phyloP scores from a whole-genome alignment of 1,139 yeast genomes.

The Hyphopichia wangnamkhiaoensis region DNA sequence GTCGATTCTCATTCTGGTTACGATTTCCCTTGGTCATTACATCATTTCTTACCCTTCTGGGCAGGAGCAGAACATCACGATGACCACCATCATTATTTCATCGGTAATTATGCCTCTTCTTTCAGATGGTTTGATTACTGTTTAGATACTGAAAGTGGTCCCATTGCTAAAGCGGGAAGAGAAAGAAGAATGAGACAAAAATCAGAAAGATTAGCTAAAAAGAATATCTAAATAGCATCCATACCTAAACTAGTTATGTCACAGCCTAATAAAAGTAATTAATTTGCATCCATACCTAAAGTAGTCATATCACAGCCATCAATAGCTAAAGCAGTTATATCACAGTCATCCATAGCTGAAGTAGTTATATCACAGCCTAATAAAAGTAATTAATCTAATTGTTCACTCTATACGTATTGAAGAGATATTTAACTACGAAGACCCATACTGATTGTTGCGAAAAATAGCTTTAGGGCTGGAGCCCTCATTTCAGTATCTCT shows the following conservation, averaged over 20 bases:
- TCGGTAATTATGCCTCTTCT: slow-evolving; percentile 89
- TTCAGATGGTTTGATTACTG: slow-evolving; percentile 93
- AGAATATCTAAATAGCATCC: slow-evolving; percentile 5
- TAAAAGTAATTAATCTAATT: too few relatives aligned
- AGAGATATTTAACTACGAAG: too few relatives aligned
- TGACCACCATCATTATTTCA: slow-evolving; percentile 91
- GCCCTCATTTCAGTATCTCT: too few relatives aligned
- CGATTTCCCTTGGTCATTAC: slow-evolving; percentile 95
- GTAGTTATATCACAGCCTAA: too few relatives aligned
- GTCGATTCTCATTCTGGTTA: slow-evolving; percentile 97
- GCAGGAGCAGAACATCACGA: slow-evolving; percentile 99
- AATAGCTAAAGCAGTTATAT: too few relatives aligned
- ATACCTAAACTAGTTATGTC: not conserved
- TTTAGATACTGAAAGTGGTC: slow-evolving; percentile 82
- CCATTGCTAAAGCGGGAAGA: slow-evolving; percentile 61
- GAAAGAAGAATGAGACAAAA: slow-evolving; percentile 54
- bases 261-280: too few relatives aligned
- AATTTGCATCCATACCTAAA: too few relatives aligned
- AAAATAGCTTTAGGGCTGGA: too few relatives aligned
- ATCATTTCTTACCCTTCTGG: slow-evolving; percentile 91
- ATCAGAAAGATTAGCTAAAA: slow-evolving; percentile 38
- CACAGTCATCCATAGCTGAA: too few relatives aligned
- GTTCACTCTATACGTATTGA: too few relatives aligned
- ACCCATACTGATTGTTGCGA: too few relatives aligned
- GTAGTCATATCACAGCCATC: too few relatives aligned